These are phyloP conservation scores for Annulohypoxylon bovei DNA, from an alignment of 495 filamentous ascomycete species.

Conservation along the genomic window DNA sequence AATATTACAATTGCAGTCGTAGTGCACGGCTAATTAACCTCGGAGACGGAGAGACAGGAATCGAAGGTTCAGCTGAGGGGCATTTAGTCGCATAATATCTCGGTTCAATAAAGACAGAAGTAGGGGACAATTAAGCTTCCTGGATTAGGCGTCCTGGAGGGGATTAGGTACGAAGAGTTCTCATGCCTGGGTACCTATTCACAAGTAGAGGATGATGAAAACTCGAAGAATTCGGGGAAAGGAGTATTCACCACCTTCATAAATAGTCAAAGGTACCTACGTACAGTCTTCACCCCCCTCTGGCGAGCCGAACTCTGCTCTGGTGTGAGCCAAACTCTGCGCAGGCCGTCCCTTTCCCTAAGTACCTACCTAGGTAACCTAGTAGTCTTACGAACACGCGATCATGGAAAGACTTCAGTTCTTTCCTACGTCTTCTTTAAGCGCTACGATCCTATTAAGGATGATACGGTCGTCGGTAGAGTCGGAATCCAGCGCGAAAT, in stretches of 20 bases:
- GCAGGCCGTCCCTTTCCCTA: not conserved
- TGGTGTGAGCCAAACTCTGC: not conserved
- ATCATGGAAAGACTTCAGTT: conserved; percentile 42
- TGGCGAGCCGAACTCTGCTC: too few species aligned
- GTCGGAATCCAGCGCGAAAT: conserved; percentile 85
- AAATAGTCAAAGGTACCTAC: conserved; percentile 9
- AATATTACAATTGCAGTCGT: not conserved
- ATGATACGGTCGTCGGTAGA: conserved; percentile 79
- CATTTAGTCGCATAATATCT: not conserved
- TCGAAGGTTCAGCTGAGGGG: not conserved
- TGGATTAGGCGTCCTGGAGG: not conserved
- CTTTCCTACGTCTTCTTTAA: conserved; percentile 90
- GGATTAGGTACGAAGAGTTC: not conserved
- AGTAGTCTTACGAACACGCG: not conserved
- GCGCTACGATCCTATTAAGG: conserved; percentile 88
- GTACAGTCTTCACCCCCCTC: not conserved
- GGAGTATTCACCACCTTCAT: not conserved
- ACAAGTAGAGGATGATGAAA: not conserved
- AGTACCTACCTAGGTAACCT: not conserved
- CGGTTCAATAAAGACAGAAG: not conserved
- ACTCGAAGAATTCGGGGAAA: not conserved
- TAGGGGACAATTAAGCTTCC: not conserved
- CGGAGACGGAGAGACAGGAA: not conserved
- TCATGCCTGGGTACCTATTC: not conserved
- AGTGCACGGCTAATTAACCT: not conserved